These are phyloP conservation scores for Vitis riparia DNA, from an alignment of 164 flowering plant genomes.

Conservation along the genomic window DNA sequence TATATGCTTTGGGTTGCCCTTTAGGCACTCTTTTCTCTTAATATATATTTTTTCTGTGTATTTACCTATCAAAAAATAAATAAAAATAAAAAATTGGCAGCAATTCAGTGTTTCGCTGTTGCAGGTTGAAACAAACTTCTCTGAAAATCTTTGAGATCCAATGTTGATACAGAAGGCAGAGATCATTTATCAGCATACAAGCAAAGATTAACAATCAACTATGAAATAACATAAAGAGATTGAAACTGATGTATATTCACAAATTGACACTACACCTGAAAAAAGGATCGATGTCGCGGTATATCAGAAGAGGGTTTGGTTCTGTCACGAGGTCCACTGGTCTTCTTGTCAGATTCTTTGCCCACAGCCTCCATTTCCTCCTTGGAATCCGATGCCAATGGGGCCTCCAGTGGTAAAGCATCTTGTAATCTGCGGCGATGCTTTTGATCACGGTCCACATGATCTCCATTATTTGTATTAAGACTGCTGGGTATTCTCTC, in stretches of 20 bases:
- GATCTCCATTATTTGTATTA: constrained; percentile 31
- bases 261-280: constrained; percentile 53
- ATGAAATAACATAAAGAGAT: not conserved
- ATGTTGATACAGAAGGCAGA: not conserved
- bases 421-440: constrained; percentile 48
- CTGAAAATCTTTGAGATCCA: not conserved
- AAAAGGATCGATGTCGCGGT: constrained; percentile 52
- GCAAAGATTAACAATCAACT: not conserved
- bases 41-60: too few relatives aligned
- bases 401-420: constrained; percentile 58
- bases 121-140: not conserved
- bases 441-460: constrained; percentile 43
- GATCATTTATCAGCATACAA: not conserved
- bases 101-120: not conserved
- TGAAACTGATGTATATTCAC: not conserved
- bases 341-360: constrained; percentile 42
- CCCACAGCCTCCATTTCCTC: constrained; percentile 20
- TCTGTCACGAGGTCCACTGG: constrained; percentile 27
- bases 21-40: too few relatives aligned
- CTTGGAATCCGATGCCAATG: constrained; percentile 38
- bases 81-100: not conserved
- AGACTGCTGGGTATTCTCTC: constrained; percentile 45
- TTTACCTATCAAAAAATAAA: too few relatives aligned
- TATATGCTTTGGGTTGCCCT: too few relatives aligned
- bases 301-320: constrained; percentile 36